Evolutionary conservation across 768 basidiomycete species (phyloP).

Genomic region (Thelephora ganbajun): DNA sequence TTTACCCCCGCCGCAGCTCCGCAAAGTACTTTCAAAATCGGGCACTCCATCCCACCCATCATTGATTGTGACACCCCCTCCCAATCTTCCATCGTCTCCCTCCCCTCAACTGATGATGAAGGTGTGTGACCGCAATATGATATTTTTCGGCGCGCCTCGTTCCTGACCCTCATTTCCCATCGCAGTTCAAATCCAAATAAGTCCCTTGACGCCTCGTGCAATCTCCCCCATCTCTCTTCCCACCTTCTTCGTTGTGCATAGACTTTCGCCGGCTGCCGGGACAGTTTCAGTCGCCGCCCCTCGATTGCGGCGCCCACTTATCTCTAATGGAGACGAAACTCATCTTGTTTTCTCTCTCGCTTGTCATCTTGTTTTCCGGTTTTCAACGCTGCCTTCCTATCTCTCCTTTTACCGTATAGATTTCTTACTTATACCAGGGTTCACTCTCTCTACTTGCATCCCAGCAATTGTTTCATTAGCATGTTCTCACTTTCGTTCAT

Average conservation of each 20-base stretch:
- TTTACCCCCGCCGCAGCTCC: constrained; percentile 26
- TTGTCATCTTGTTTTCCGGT: not conserved
- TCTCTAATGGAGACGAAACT: too few species aligned
- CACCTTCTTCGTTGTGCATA: not conserved
- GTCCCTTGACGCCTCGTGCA: not conserved
- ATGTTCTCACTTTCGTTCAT: not conserved
- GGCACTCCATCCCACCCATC: constrained; percentile 13
- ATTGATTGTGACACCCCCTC: constrained; percentile 6
- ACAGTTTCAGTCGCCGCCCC: too few species aligned
- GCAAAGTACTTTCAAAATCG: constrained; percentile 49
- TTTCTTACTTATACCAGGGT: constrained; percentile 1
- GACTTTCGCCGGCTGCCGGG: not conserved
- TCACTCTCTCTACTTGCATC: constrained; percentile 1
- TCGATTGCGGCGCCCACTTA: too few species aligned
- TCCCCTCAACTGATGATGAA: not conserved
- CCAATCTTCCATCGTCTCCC: constrained; percentile 2
- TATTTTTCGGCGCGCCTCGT: too few species aligned
- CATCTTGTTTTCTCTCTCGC: too few species aligned
- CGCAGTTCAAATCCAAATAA: not conserved
- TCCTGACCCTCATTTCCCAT: too few species aligned
- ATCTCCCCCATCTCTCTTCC: not conserved
- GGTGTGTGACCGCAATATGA: not conserved
- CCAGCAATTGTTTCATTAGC: not conserved
- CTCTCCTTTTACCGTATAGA: not conserved
- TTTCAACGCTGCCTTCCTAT: not conserved